Conservation (phyloP, 2,329 filamentous ascomycete species). For the Chaetomium sp. region DNA sequence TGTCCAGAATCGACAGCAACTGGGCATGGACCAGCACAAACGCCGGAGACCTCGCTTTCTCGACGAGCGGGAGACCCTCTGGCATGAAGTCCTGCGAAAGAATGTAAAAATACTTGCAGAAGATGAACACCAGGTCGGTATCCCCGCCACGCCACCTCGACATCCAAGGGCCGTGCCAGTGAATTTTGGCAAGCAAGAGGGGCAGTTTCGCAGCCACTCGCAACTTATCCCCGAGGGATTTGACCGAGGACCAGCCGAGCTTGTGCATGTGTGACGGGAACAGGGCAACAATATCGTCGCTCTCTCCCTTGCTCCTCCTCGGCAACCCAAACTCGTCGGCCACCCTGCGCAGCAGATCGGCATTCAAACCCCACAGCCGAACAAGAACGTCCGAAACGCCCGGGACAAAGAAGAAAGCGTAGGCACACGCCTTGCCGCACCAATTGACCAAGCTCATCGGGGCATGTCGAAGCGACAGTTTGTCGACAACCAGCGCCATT, state of each 20-base stretch:
- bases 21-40: conserved; percentile 78
- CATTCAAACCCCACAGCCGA: conserved; percentile 68
- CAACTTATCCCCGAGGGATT: conserved; percentile 47
- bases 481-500: conserved; percentile 80
- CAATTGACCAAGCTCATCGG: conserved; percentile 68
- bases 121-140: conserved; percentile 86
- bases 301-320: conserved; percentile 47
- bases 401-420: conserved; percentile 88
- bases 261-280: conserved; percentile 63
- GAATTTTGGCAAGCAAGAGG: conserved; percentile 62
- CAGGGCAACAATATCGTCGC: conserved; percentile 57
- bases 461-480: conserved; percentile 70
- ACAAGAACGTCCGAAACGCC: conserved; percentile 78
- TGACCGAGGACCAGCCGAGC: conserved; percentile 50
- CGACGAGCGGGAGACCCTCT: conserved; percentile 42
- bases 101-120: conserved; percentile 81
- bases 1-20: conserved; percentile 70
- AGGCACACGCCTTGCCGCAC: conserved; percentile 83
- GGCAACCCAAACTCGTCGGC: conserved; percentile 62
- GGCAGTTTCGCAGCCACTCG: conserved; percentile 60
- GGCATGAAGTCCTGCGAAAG: conserved; percentile 69
- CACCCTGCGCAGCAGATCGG: conserved; percentile 63
- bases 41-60: conserved; percentile 63
- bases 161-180: conserved; percentile 81
- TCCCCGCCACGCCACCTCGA: conserved; percentile 81